Percentiles rank a stretch among this genome's conserved stretches.
These are phyloP conservation scores for Mortierella sp. DNA, from an alignment of 371 early-diverging fungal genomes.

Conservation along the genomic window DNA sequence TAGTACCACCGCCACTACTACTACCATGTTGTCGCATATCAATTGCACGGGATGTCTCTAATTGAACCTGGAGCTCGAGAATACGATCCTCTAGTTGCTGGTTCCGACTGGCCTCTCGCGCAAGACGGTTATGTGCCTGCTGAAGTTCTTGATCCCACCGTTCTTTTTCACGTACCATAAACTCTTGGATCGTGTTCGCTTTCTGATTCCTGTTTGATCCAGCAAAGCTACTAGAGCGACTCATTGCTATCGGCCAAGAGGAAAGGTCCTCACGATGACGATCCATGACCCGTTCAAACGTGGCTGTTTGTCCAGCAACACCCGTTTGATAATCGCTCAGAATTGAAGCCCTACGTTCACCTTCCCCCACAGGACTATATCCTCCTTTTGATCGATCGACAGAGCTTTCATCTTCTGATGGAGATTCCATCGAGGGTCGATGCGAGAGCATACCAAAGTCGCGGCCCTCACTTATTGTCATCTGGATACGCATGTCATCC, in stretches of 20 bases:
- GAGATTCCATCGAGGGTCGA: conserved; percentile 6
- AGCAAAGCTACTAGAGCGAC: conserved; percentile 32
- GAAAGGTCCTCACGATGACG: too few relatives aligned
- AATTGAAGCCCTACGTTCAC: background rate
- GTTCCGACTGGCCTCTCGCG: conserved; percentile 39
- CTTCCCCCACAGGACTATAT: background rate
- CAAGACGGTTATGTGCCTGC: conserved; percentile 36
- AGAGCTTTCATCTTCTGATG: conserved; percentile 5
- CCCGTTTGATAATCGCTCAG: too few relatives aligned
- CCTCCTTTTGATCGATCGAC: background rate
- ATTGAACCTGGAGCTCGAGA: conserved; percentile 40
- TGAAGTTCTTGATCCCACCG: conserved; percentile 48
- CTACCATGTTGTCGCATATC: conserved; percentile 14
- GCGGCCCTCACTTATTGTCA: conserved; percentile 26
- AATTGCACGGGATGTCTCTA: conserved; percentile 37
- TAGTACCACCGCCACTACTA: conserved; percentile 3
- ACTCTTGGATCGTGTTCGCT: conserved; percentile 35
- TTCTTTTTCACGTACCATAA: conserved; percentile 46
- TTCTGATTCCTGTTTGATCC: conserved; percentile 26
- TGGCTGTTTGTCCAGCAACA: too few relatives aligned
- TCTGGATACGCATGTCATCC: conserved; percentile 52
- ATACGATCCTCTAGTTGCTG: conserved; percentile 45
- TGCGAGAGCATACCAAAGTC: conserved; percentile 1
- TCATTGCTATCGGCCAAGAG: conserved; percentile 21
- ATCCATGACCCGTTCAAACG: too few relatives aligned